Base-by-base conservation (phyloP, 2,329 filamentous ascomycete species). In the Berkeleyomyces rouxiae region DNA sequence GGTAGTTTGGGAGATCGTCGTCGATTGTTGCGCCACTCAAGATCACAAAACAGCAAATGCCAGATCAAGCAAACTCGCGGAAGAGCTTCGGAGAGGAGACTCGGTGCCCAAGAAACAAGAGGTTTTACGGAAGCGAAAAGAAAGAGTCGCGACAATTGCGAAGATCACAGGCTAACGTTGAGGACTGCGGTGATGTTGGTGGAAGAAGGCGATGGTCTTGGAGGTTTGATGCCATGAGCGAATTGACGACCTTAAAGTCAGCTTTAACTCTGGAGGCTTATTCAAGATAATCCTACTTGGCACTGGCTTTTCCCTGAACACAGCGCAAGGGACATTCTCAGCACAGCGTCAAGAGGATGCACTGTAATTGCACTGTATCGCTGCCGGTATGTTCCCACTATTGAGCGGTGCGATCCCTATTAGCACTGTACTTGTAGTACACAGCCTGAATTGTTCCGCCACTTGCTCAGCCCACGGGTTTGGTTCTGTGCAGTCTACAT, bases 1-100 rank as follows among this genome's bases (percentile, higher is more conserved):
- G 36, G 49, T 62, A 39, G 39, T 67, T 46, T 16, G 43, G 7
- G 42, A 46, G 16, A 58, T 57, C 66, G 62, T 61, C 66, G 67
- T 66, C 66, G 61, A 49, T 44, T 37, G 23, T 63, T 57, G 61
- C 61, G 61, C 58, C 42, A 46, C 33, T 36, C 6, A 55, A 55
- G 33, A 55, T 55, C 51, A 37, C 51, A 55, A 13, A 55, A 55
- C 43, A 44, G 46, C 46, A 57, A 42, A 53, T 36, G 49, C n/a
- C 13, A 58, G 39, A 33, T 37, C 51, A 36, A 31, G 33, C 33
- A 55, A 55, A 13, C 31, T 55, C 51, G 59, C 36, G 33, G 51
- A 36, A 51, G 6, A 51, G 36, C 23, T 23, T 2, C 23, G 23
- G 42, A 3, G 9, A 61, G 16, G 31, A n/a, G 36, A 37, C 16